A percentile compares a stretch with the other conserved stretches of the same genome.
These are phyloP conservation scores for Diplodia corticola DNA, from an alignment of 2,329 filamentous ascomycete genomes.

Conservation along the genomic window DNA sequence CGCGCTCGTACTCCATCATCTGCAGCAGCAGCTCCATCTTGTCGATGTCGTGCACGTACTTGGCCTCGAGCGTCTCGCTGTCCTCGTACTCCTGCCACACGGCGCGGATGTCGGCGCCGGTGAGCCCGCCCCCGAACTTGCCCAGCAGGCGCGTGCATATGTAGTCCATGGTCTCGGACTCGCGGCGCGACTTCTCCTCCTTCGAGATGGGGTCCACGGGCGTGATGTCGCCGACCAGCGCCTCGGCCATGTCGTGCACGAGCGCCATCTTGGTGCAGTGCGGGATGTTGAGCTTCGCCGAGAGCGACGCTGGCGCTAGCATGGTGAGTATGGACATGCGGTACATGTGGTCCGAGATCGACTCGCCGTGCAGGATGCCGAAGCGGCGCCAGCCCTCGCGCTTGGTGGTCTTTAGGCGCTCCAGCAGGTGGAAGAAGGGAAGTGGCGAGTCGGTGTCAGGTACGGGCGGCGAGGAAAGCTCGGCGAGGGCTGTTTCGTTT, in stretches of 20 bases:
- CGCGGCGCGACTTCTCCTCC: constrained; percentile 82
- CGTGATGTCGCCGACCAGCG: constrained; percentile 93
- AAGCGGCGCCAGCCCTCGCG: constrained; percentile 95
- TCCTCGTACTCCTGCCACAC: constrained; percentile 98
- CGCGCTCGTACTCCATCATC: constrained; percentile 94
- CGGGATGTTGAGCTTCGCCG: constrained; percentile 69
- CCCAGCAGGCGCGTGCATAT: constrained; percentile 73
- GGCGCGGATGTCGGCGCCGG: constrained; percentile 69
- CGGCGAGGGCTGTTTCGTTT: constrained; percentile 64
- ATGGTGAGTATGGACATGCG: constrained; percentile 97
- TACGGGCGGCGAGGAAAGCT: constrained; percentile 59
- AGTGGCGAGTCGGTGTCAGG: constrained; percentile 71
- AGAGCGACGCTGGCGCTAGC: constrained; percentile 77
- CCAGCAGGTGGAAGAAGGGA: constrained; percentile 91
- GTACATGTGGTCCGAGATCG: constrained; percentile 98
- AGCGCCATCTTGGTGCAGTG: constrained; percentile 95
- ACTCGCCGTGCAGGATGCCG: constrained; percentile 74
- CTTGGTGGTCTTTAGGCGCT: constrained; percentile 93
- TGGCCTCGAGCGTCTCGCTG: constrained; percentile 75
- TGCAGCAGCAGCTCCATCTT: constrained; percentile 94
- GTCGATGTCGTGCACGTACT: constrained; percentile 94
- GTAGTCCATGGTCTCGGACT: constrained; percentile 89
- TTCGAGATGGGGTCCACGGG: constrained; percentile 85
- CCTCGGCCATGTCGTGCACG: constrained; percentile 96
- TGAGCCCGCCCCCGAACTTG: constrained; percentile 68